Evolutionary conservation across 352 stramenopile species (phyloP), one percentile per base, ranked within the genome.

Genomic region (Globisporangium mamillatum): DNA sequence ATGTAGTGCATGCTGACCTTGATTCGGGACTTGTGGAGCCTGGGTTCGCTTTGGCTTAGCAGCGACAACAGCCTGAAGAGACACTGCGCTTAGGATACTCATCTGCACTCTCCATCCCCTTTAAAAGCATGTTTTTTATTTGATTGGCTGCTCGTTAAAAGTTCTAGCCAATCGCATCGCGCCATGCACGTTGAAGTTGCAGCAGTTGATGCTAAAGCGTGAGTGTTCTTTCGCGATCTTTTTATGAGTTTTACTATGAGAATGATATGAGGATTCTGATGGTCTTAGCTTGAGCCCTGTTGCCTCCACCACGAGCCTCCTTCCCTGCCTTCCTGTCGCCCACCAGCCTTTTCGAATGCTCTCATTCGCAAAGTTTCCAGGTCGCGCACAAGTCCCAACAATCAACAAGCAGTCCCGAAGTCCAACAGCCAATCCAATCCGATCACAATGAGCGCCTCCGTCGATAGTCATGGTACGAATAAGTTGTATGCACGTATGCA

Each of bases 381-480:
- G 24, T 54, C 41, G 22, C 8, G 48, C 29, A 25, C 64, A 70
- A 70, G 63, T 50, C 64, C 24, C 41, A 63, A 6, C 60, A 57
- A 14, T 2, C 7, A 14, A 22, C 27, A 52, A 36, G 9, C 36
- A 46, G 8, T 16, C 54, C 8, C 5, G 4, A 48, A 48, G 14
- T 14, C 41, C 41, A 58, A 6, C 25, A 24, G 9, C 29, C 18
- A 44, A 20, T 8, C 16, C 63, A 46, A 0, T 10, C 1, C 3
- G 14, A 29, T 3, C 36, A 59, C 16, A 32, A 82, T 79, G 73
- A 72, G 50, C 57, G 72, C 74, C 32, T 77, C 79, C n/a, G 68
- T 83, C 56, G 75, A 86, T 52, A 55, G 44, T 5, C 44, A 60
- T 10, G 75, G 79, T 87, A 63, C 53, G 75, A 27, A 22, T 18